These are phyloP conservation scores for Apiotrichum montevideense DNA, from an alignment of 1,284 basidiomycete genomes.

Conservation along the genomic window DNA sequence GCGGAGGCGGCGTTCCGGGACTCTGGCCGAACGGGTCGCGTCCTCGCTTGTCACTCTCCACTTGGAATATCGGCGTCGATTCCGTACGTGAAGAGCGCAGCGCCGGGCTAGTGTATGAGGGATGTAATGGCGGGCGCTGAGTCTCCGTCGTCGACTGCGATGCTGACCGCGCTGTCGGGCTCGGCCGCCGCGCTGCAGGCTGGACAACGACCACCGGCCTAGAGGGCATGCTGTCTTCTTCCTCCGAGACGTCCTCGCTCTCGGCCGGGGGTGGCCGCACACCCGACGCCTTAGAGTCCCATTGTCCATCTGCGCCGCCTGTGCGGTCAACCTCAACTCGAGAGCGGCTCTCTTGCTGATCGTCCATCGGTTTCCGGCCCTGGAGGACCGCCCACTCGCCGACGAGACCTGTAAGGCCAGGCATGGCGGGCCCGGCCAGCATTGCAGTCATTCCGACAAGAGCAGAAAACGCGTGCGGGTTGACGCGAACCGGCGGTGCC, in stretches of 20 bases:
- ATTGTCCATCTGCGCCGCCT: conserved; percentile 36
- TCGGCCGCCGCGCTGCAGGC: no score
- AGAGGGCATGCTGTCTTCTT: conserved; percentile 28
- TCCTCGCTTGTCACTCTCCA: conserved; percentile 4
- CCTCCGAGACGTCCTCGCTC: conserved; percentile 47
- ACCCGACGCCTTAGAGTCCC: conserved; percentile 3
- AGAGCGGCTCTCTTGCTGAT: conserved; percentile 28
- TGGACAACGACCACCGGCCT: no score
- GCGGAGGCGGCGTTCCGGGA: conserved; percentile 6
- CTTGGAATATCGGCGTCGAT: conserved; percentile 5
- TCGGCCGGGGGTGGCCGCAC: conserved; percentile 9
- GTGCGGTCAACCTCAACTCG: conserved; percentile 39
- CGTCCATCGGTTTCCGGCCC: conserved; percentile 53
- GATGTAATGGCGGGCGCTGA: not conserved
- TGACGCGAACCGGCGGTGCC: conserved; percentile 55
- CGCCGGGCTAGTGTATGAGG: conserved; percentile 1
- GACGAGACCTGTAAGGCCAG: conserved; percentile 61
- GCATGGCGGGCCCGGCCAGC: conserved; percentile 75
- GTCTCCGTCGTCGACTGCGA: conserved; percentile 4
- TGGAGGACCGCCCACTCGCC: conserved; percentile 86
- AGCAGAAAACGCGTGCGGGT: conserved; percentile 63
- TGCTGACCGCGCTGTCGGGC: not conserved
- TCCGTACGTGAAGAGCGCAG: not conserved
- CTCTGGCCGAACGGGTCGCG: conserved; percentile 37
- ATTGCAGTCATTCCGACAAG: conserved; percentile 81